These are phyloP conservation scores for Alloascoidea hylecoeti DNA, from an alignment of 805 yeast species.

Conservation along the genomic window DNA sequence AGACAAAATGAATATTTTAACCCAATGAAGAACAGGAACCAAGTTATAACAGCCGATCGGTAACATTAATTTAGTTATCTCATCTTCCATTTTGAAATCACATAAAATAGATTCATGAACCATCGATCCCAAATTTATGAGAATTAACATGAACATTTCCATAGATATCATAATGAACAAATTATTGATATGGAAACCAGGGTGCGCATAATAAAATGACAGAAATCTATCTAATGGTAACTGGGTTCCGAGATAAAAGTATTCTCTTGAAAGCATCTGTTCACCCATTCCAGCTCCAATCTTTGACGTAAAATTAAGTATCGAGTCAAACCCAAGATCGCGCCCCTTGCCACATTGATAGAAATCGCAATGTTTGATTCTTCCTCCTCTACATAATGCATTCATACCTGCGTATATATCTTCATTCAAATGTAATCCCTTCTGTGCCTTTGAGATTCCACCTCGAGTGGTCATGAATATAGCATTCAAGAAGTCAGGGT, in stretches of 20 bases:
- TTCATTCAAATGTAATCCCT: slow-evolving; percentile 58
- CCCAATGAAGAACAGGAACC: slow-evolving; percentile 64
- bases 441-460: slow-evolving; percentile 62
- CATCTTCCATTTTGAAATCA: slow-evolving; percentile 34
- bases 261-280: slow-evolving; percentile 58
- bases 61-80: slow-evolving; percentile 41
- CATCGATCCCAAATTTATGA: slow-evolving; percentile 51
- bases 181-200: slow-evolving; percentile 65
- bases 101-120: slow-evolving; percentile 48
- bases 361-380: slow-evolving; percentile 62
- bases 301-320: slow-evolving; percentile 55
- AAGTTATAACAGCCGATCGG: slow-evolving; percentile 65
- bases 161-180: slow-evolving; percentile 59
- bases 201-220: slow-evolving; percentile 60
- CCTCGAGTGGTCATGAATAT: slow-evolving; percentile 61
- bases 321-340: slow-evolving; percentile 60
- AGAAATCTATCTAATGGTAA: slow-evolving; percentile 52
- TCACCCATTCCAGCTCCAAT: slow-evolving; percentile 76
- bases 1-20: slow-evolving; percentile 55
- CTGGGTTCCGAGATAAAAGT: slow-evolving; percentile 52
- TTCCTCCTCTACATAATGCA: slow-evolving; percentile 52
- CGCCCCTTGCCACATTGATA: slow-evolving; percentile 67
- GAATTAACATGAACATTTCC: slow-evolving; percentile 48
- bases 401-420: slow-evolving; percentile 67
- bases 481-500: slow-evolving; percentile 55